Base-by-base conservation (phyloP, 73 alveolate genomes). In the Blepharisma stoltei region DNA sequence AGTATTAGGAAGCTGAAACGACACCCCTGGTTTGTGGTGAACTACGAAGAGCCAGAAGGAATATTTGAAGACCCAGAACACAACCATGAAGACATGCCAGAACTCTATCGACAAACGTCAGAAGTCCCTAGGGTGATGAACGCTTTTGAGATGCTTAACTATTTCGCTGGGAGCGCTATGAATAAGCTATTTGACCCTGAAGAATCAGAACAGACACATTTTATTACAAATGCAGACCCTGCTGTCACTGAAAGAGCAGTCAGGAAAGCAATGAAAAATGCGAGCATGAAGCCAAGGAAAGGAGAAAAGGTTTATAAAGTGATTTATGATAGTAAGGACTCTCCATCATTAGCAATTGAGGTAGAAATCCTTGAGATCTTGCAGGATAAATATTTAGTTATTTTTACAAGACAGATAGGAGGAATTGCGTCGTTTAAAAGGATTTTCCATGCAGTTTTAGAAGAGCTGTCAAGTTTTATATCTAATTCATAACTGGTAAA, bases 21-120 rank as follows among this genome's bases (percentile, higher is more conserved):
- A 32, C 89, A 82, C 45, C 60, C 76, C 45, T 82, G 89, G 89
- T 82, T 76, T 82, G 66, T 20, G 66, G 4, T 20, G 4, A 52
- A 52, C 23, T 52, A 52, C 4, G 23, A 52, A 14, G 66, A 52
- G 23, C 66, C 66, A 52, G 23, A 14, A 14, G 66, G 66, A 3
- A 20, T 14, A 52, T 52, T 52, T 20, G 23, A 20, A 14, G 66
- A 52, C 23, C n/a, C 23, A 11, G 23, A 52, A 4, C n/a, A 20
- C 4, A 32, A 32, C 41, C 41, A 32, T 32, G 41, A 32, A 32
- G 41, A 32, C 3, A 32, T 32, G 41, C 66, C 66, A 52, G 23
- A 14, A 14, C 66, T 52, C n/a, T 11, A 52, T 4, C n/a, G 23
- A 20, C 66, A 52, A 52, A 20, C n/a, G 0, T 14, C n/a, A 14